Evolutionary conservation across 768 basidiomycete species (phyloP), one percentile per base, ranked within the genome.

Genomic region (Grammothele lineata): DNA sequence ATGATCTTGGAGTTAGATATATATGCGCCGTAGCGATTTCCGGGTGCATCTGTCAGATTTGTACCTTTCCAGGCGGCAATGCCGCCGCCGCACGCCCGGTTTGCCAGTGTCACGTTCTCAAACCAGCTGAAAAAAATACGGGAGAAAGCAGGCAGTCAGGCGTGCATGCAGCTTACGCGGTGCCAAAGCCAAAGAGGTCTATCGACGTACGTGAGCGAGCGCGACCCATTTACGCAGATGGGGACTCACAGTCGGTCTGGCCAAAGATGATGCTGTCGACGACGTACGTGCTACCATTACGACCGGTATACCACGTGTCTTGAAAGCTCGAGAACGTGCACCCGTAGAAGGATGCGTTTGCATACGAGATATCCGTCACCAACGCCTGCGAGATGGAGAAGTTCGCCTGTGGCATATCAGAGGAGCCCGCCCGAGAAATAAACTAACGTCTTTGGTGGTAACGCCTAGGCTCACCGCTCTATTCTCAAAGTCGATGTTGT

Each of bases 401-500:
- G 45, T 81, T 75, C 24, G 76, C 80, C 73, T 73, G 32, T 6
- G 21, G 22, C 22, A 5, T 8, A n/a, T n/a, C n/a, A 26, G 15
- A 19, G 10, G 15, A 6, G 15, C 18, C 24, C 24, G 18, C 22
- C n/a, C n/a, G 15, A 12, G 14, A 24, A 2, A 34, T 2, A 1
- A 40, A n/a, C n/a, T n/a, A n/a, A n/a, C n/a, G n/a, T n/a, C n/a
- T n/a, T n/a, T n/a, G n/a, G n/a, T n/a, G n/a, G n/a, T n/a, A n/a
- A n/a, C n/a, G n/a, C n/a, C n/a, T n/a, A n/a, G 4, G 37, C 57
- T 46, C 21, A 83, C 82, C n/a, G 81, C 82, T 50, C 76, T 69
- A 52, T 85, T 86, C 45, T 81, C 71, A 47, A 83, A 80, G 57
- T 84, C 74, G 49, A 85, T 76, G 53, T 85, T 84, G 51, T 85